phyloP scores from a whole-genome alignment of 2,329 filamentous ascomycete species.

The Kalmusia sp. region DNA sequence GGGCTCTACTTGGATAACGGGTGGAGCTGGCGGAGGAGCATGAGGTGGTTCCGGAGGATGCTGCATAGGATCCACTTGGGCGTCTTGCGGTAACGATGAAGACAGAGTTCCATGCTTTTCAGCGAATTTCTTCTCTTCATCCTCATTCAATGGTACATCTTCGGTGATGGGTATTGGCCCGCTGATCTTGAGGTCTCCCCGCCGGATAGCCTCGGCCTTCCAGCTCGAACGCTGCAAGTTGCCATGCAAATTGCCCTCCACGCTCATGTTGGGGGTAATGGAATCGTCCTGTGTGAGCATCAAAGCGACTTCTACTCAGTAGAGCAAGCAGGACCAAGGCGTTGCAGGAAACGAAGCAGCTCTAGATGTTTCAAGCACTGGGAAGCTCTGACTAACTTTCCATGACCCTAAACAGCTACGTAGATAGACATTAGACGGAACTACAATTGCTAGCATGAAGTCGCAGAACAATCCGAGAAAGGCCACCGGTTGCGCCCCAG shows the following conservation, averaged over 20 bases:
- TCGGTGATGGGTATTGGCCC: conserved; percentile 48
- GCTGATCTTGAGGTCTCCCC: conserved; percentile 47
- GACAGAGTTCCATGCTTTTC: conserved; percentile 28
- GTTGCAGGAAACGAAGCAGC: conserved; percentile 7
- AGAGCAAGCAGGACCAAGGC: conserved; percentile 12
- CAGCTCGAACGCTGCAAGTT: conserved; percentile 43
- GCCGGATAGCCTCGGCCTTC: conserved; percentile 49
- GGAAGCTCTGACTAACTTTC: conserved; percentile 1
- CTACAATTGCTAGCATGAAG: conserved; percentile 29
- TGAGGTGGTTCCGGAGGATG: conserved; percentile 21
- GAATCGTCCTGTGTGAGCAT: conserved; percentile 44
- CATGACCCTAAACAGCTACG: conserved; percentile 6
- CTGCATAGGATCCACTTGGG: conserved; percentile 18
- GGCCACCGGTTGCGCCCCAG: too few species aligned
- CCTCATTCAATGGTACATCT: conserved; percentile 41
- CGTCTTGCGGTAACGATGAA: conserved; percentile 22
- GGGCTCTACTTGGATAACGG: conserved; percentile 3
- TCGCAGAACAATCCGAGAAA: not conserved
- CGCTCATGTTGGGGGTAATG: conserved; percentile 39
- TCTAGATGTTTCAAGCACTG: conserved; percentile 8
- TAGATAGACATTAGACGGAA: conserved; percentile 29
- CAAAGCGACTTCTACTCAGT: conserved; percentile 22
- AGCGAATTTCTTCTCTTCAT: conserved; percentile 41
- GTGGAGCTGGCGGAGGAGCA: conserved; percentile 19
- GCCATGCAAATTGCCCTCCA: conserved; percentile 30